Evolutionary conservation across 441 rosid genomes (phyloP).

Genomic region (Mallotus japonicus): DNA sequence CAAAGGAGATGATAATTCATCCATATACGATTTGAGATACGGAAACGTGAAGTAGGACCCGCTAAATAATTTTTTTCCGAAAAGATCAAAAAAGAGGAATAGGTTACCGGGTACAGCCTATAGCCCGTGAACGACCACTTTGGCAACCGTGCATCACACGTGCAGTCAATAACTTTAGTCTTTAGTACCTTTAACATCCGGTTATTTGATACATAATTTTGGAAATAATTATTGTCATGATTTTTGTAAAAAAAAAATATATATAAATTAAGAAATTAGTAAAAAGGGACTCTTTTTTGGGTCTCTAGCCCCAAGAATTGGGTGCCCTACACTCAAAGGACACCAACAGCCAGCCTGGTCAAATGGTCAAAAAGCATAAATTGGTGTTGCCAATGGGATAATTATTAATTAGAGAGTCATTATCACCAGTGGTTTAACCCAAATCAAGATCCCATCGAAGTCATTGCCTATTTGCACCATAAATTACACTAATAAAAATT

Average conservation of each 20-base stretch:
- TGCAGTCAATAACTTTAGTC: conserved; percentile 17
- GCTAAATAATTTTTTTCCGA: neutral
- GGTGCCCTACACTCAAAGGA: neutral
- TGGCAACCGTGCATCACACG: conserved; percentile 20
- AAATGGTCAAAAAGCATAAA: conserved; percentile 17
- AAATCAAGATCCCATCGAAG: neutral
- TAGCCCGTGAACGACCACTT: conserved; percentile 6
- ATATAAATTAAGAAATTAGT: neutral
- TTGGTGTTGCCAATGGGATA: neutral
- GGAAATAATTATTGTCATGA: neutral
- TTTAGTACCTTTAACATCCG: conserved; percentile 1
- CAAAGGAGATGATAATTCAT: too few species aligned
- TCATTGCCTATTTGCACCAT: too few species aligned
- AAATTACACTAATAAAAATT: too few species aligned
- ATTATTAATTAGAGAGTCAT: neutral
- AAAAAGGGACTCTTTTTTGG: neutral
- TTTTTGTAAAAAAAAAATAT: too few species aligned
- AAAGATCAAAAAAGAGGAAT: too few species aligned
- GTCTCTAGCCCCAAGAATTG: neutral
- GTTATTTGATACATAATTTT: conserved; percentile 9
- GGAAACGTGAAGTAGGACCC: neutral
- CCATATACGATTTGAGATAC: too few species aligned
- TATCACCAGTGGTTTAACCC: neutral
- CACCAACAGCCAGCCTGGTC: neutral
- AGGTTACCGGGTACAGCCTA: conserved; percentile 9